These are phyloP conservation scores for Papilionanthe hybrid DNA, from an alignment of 116 monocot species.

Conservation along the genomic window DNA sequence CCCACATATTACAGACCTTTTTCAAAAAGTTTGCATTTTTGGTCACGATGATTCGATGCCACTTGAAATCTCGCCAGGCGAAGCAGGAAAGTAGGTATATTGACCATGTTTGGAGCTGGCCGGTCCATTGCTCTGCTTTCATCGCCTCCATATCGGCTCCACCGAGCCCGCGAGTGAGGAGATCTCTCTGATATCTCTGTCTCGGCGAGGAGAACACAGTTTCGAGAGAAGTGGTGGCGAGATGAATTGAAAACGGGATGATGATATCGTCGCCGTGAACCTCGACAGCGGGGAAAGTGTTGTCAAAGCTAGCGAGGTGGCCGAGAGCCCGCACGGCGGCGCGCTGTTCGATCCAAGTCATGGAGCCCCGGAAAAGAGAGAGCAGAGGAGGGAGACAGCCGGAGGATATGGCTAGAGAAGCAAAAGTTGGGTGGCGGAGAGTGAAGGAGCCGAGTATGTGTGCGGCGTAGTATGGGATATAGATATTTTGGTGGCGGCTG, in stretches of 20 bases:
- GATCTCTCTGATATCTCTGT: slow-evolving; percentile 38
- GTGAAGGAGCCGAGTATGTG: slow-evolving; percentile 75
- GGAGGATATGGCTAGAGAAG: slow-evolving; percentile 30
- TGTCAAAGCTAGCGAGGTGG: slow-evolving; percentile 48
- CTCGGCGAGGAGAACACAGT: not conserved
- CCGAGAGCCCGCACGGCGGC: slow-evolving; percentile 58
- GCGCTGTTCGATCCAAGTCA: slow-evolving; percentile 73
- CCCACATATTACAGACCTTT: slow-evolving; percentile 50
- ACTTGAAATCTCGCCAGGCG: slow-evolving; percentile 27
- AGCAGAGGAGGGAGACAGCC: slow-evolving; percentile 41
- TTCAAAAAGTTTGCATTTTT: slow-evolving; percentile 28
- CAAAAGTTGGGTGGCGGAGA: slow-evolving; percentile 26
- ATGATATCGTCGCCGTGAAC: slow-evolving; percentile 8
- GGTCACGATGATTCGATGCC: too few species aligned
- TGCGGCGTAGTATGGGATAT: slow-evolving; percentile 48
- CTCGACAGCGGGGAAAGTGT: slow-evolving; percentile 38
- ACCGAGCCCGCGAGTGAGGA: slow-evolving; percentile 48
- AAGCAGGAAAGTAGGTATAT: slow-evolving; percentile 63
- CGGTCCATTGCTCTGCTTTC: slow-evolving; percentile 75
- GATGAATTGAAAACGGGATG: too few species aligned
- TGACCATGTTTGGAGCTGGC: slow-evolving; percentile 75
- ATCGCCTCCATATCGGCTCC: slow-evolving; percentile 42
- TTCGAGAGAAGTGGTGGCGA: too few species aligned
- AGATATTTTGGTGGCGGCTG: slow-evolving; percentile 43
- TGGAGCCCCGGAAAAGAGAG: slow-evolving; percentile 31